Conservation (phyloP, 768 basidiomycete species). For the Tephrocybe sp. region DNA sequence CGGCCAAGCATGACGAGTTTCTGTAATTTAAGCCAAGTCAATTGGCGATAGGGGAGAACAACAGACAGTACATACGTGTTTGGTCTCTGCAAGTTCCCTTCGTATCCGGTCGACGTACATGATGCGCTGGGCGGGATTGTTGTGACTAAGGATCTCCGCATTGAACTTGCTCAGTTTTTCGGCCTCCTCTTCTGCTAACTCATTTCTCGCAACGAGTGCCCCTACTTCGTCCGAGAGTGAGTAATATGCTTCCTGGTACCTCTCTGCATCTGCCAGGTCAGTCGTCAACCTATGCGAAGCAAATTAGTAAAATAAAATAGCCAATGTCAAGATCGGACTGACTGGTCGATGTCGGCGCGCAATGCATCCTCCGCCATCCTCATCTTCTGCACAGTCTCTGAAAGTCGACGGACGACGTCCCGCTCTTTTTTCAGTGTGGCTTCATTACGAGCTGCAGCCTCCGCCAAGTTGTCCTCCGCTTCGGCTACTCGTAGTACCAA, state of each 20-base stretch:
- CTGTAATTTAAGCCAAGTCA: conserved; percentile 26
- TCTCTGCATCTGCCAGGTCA: conserved; percentile 60
- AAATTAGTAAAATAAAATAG: neutral
- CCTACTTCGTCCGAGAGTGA: conserved; percentile 63
- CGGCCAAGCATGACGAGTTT: conserved; percentile 46
- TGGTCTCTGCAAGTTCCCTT: conserved; percentile 74
- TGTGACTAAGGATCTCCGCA: conserved; percentile 81
- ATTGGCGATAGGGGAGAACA: neutral
- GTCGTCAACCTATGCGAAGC: conserved; percentile 39
- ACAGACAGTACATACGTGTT: conserved; percentile 59
- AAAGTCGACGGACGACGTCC: conserved; percentile 46
- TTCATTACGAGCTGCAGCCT: conserved; percentile 29
- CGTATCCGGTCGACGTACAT: conserved; percentile 85
- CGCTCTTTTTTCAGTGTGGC: conserved; percentile 44
- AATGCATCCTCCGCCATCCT: conserved; percentile 70
- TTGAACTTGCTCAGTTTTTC: conserved; percentile 77
- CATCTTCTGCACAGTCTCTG: conserved; percentile 49
- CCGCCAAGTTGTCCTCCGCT: conserved; percentile 26
- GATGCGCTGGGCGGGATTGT: conserved; percentile 84
- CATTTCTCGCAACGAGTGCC: conserved; percentile 65
- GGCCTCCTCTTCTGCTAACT: conserved; percentile 80
- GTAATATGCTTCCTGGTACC: conserved; percentile 73
- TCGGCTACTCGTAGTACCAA: conserved; percentile 20
- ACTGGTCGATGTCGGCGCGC: conserved; percentile 70
- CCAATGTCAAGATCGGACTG: conserved; percentile 24